These are phyloP conservation scores for Suhomyces xylopsoci DNA, from an alignment of 805 yeast species.

Conservation along the genomic window DNA sequence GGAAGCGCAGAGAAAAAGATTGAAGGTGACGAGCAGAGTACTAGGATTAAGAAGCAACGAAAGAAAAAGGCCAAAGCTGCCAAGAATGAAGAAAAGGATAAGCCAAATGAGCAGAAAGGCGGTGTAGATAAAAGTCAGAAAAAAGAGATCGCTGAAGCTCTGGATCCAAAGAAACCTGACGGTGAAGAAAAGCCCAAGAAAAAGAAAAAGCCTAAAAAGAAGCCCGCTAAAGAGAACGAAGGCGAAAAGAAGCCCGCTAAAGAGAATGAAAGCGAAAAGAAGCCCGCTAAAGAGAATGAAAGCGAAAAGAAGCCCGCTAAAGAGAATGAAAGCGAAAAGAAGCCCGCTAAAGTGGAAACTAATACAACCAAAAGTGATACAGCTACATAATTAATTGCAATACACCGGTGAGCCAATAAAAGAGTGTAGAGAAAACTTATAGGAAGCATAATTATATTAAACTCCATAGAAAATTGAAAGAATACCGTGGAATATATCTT, in stretches of 20 bases:
- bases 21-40: neutral
- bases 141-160: constrained; percentile 1
- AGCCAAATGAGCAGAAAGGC: constrained; percentile 3
- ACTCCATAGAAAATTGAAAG: too few species aligned
- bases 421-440: too few species aligned
- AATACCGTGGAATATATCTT: too few species aligned
- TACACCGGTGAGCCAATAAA: too few species aligned
- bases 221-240: neutral
- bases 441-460: neutral
- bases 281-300: neutral
- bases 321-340: neutral
- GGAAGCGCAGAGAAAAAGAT: constrained; percentile 6
- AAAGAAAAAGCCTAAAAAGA: neutral
- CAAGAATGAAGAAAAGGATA: neutral
- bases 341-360: neutral
- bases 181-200: neutral
- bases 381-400: neutral
- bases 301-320: neutral
- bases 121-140: neutral
- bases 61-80: neutral
- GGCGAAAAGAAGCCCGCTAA: neutral
- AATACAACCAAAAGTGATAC: neutral
- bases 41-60: neutral
- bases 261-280: neutral
- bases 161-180: neutral